A percentile compares a stretch with the other conserved stretches of the same genome.
phyloP scores from a whole-genome alignment of 768 basidiomycete genomes.

The Hypholoma sublateritium region DNA sequence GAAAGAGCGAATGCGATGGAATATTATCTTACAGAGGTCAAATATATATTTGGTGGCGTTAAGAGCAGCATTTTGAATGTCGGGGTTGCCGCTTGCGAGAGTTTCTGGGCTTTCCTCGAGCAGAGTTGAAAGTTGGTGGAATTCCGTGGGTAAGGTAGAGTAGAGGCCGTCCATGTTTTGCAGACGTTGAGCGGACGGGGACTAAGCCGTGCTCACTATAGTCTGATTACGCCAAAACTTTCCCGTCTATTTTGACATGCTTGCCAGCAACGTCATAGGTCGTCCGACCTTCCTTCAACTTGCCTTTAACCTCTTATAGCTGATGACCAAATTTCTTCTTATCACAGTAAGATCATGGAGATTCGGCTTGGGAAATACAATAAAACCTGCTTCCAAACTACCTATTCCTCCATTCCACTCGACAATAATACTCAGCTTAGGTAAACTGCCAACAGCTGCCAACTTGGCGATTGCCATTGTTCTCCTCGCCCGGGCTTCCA shows the following conservation, averaged over 20 bases:
- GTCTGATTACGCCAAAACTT: conserved; percentile 12
- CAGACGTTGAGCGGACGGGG: not conserved
- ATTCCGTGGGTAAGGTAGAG: conserved; percentile 27
- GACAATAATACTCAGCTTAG: conserved; percentile 25
- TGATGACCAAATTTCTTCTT: no score
- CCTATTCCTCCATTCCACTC: conserved; percentile 3
- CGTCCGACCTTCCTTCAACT: not conserved
- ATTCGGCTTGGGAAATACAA: not conserved
- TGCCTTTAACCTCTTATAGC: no score
- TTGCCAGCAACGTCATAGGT: conserved; percentile 7
- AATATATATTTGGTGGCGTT: conserved; percentile 74
- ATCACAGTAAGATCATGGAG: no score
- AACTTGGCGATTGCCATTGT: conserved; percentile 20
- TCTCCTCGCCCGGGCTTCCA: conserved; percentile 11
- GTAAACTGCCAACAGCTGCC: conserved; percentile 12
- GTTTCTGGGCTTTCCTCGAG: conserved; percentile 55
- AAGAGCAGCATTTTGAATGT: conserved; percentile 58
- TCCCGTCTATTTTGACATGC: conserved; percentile 21
- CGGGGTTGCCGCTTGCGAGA: conserved; percentile 52
- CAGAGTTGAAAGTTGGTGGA: conserved; percentile 51
- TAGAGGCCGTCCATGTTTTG: not conserved
- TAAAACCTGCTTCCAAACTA: not conserved
- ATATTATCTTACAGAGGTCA: conserved; percentile 58
- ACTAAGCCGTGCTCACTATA: not conserved
- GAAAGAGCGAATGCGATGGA: not conserved